Conservation (phyloP, 2,329 filamentous ascomycete species). For the Domatiomyces globalis region DNA sequence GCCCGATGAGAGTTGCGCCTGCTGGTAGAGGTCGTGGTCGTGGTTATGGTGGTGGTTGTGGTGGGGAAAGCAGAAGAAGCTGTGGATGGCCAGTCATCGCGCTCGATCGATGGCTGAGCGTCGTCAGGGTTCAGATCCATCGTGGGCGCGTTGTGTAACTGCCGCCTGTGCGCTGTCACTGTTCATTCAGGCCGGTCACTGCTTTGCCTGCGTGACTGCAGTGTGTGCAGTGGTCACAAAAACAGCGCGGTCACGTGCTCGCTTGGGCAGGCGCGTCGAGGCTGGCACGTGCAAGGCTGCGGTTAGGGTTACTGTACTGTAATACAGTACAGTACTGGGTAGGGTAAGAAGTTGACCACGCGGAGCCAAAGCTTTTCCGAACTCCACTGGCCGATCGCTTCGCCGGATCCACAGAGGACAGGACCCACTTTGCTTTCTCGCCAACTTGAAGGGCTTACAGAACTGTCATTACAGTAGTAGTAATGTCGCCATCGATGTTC, state of each 20-base stretch:
- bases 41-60: not conserved
- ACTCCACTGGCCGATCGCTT: slow-evolving; percentile 13
- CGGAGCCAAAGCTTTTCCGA: slow-evolving; percentile 19
- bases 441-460: no score
- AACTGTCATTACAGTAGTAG: no score
- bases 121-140: slow-evolving; percentile 5
- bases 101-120: slow-evolving; percentile 4
- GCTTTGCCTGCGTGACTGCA: not conserved
- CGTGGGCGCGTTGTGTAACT: not conserved
- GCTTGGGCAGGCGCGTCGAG: no score
- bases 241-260: not conserved
- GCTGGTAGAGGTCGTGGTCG: not conserved
- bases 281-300: no score
- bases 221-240: not conserved
- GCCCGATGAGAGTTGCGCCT: not conserved
- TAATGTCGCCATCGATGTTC: no score
- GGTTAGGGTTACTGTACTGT: no score
- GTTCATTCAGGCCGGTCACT: no score
- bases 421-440: no score
- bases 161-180: not conserved
- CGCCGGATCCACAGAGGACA: not conserved
- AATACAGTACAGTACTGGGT: no score
- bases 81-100: not conserved
- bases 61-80: not conserved
- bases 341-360: no score